phyloP scores from a whole-genome alignment of 257 asterid species.

The Solanum tarijense region DNA sequence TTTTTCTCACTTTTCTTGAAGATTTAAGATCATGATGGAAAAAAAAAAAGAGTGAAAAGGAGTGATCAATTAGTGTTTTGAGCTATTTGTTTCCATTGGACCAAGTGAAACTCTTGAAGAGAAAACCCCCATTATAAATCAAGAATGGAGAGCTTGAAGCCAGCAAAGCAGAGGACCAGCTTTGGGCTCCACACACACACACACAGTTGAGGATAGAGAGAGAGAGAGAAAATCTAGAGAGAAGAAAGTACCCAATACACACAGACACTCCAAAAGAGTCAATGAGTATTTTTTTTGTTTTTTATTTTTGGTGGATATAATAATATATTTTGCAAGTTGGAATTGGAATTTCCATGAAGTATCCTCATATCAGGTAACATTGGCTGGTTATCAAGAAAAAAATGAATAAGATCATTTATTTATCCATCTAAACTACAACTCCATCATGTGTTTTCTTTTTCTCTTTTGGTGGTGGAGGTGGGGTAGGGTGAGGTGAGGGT shows the following conservation, averaged over 20 bases:
- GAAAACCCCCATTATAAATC: slow-evolving; percentile 62
- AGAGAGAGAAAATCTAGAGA: neutral
- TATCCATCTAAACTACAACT: neutral
- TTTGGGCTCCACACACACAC: slow-evolving; percentile 37
- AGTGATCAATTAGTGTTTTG: slow-evolving; percentile 1
- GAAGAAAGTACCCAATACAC: neutral
- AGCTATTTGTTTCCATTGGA: slow-evolving; percentile 24
- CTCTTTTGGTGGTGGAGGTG: neutral
- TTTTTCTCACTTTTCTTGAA: neutral
- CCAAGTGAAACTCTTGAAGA: slow-evolving; percentile 34
- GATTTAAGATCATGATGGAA: slow-evolving; percentile 18
- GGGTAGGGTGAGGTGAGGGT: neutral
- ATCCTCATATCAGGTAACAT: neutral
- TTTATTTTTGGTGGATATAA: neutral
- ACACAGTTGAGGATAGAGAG: neutral
- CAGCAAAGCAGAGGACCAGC: slow-evolving; percentile 67
- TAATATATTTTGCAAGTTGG: neutral
- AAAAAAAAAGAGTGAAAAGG: neutral
- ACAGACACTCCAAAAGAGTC: neutral
- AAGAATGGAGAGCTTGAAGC: slow-evolving; percentile 61
- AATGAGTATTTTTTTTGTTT: neutral
- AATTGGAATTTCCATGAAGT: neutral
- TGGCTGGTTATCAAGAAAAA: neutral
- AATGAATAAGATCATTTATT: neutral
- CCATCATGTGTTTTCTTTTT: neutral